Base-by-base conservation (phyloP, 208 protist genomes). In the Jaenimonas drosophilae region DNA sequence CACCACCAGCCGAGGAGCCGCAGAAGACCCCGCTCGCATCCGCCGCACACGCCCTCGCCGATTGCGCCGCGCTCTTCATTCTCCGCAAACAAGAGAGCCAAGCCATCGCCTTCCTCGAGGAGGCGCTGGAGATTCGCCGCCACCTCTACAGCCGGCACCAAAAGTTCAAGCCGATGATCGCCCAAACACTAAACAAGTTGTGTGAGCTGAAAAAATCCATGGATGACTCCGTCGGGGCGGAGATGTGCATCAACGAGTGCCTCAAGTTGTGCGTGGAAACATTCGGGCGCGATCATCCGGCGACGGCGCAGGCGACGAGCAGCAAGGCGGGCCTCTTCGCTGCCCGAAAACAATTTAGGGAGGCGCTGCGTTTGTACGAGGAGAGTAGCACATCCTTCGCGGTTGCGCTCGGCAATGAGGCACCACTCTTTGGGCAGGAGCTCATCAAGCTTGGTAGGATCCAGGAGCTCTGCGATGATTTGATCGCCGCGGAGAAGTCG, bases 141-240 rank as follows among this genome's bases (percentile, higher is more conserved):
- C 90, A 72, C 56, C 55, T 93, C 16, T 93, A 93, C 69, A 70
- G 21, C 32, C 57, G 70, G 0, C 75, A 89, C 49, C 51, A 73
- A 34, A 88, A 88, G 64, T 93, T 73, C 58, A 66, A 76, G 25
- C 80, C 85, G 24, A 88, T 93, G 55, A 93, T 93, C 60, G 85
- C 85, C 31, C 85, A 93, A 57, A 93, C 85, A 25, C 67, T 93
- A 11, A 88, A 88, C 64, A 93, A 93, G 47, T 63, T 93, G 12
- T 83, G 70, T 49, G 85, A 93, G 53, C 59, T 93, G 23, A 83
- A 84, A 42, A 89, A 88, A 54, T 51, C 74, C 9, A 70, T 87
- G 19, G 69, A 83, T 51, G 85, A 93, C 51, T 55, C 63, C 16
- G 70, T 75, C 1, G 85, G 80, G 6, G 85, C 85, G 17, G 85